Evolutionary conservation across 352 stramenopile species (phyloP).

Genomic region (Pythium periplocum): DNA sequence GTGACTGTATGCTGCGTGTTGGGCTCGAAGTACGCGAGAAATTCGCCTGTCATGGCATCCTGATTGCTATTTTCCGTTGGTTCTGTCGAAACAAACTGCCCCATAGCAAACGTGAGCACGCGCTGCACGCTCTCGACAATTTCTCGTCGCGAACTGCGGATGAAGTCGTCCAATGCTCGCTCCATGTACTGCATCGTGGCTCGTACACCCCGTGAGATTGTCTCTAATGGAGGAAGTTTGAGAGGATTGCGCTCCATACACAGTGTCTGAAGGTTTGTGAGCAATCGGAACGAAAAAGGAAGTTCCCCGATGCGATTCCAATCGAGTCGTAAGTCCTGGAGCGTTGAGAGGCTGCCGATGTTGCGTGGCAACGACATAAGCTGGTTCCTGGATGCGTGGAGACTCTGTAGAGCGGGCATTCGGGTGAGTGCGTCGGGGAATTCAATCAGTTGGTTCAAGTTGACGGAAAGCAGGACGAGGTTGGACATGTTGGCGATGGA

Average conservation of each 20-base stretch:
- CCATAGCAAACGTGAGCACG: slow-evolving; percentile 32
- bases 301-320: slow-evolving; percentile 63
- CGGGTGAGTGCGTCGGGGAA: slow-evolving; percentile 33
- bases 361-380: slow-evolving; percentile 35
- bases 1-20: slow-evolving; percentile 8
- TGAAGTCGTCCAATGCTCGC: slow-evolving; percentile 39
- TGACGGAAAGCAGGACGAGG: slow-evolving; percentile 41
- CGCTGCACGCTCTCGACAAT: slow-evolving; percentile 42
- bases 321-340: slow-evolving; percentile 50
- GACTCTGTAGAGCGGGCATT: slow-evolving; percentile 26
- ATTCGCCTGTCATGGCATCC: too few relatives aligned
- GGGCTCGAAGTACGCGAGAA: slow-evolving; percentile 36
- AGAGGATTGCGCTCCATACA: slow-evolving; percentile 65
- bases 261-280: slow-evolving; percentile 25
- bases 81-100: slow-evolving; percentile 1
- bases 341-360: slow-evolving; percentile 37
- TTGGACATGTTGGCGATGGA: slow-evolving; percentile 31
- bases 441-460: slow-evolving; percentile 44
- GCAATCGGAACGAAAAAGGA: slow-evolving; percentile 53
- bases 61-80: too few relatives aligned
- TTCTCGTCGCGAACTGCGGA: slow-evolving; percentile 34
- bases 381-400: slow-evolving; percentile 47
- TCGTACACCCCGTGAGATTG: slow-evolving; percentile 37
- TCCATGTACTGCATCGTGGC: slow-evolving; percentile 54
- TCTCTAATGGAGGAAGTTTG: slow-evolving; percentile 37